phyloP scores from a whole-genome alignment of 2,329 filamentous ascomycete genomes.

The Emmonsiellopsis sp. region DNA sequence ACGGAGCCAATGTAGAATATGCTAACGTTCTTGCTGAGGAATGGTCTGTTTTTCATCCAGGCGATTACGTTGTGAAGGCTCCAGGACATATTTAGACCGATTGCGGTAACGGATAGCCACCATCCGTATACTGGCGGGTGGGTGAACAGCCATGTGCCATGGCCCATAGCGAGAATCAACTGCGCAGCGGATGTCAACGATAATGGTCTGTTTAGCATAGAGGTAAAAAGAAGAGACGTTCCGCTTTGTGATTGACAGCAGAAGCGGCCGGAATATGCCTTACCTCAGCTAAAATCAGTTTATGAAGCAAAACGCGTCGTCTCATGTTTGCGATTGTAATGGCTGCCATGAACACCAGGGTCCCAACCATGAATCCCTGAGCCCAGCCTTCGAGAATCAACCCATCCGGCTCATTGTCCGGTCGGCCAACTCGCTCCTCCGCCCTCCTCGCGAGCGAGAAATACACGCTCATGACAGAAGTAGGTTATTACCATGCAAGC shows the following conservation, averaged over 20 bases:
- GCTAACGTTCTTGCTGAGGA: conserved; percentile 43
- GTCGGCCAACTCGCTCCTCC: conserved; percentile 6
- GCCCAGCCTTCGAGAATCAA: conserved; percentile 40
- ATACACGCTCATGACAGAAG: neutral
- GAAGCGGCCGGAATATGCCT: neutral
- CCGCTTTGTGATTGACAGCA: neutral
- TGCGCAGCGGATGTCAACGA: conserved; percentile 16
- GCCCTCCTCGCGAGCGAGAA: neutral
- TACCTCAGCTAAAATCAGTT: conserved; percentile 43
- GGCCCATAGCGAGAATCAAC: conserved; percentile 48
- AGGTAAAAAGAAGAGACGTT: neutral
- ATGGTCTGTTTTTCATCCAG: conserved; percentile 59
- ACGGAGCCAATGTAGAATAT: conserved; percentile 51
- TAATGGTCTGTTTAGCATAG: neutral
- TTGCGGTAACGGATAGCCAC: conserved; percentile 54
- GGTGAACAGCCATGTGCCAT: conserved; percentile 53
- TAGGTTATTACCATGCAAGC: neutral
- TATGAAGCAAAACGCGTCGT: conserved; percentile 39
- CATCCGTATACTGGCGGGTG: conserved; percentile 50
- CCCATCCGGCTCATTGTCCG: conserved; percentile 20
- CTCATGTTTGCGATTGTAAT: conserved; percentile 45
- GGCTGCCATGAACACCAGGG: conserved; percentile 40
- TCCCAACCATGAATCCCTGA: conserved; percentile 42
- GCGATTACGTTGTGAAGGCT: conserved; percentile 57
- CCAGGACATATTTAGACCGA: conserved; percentile 56